Conservation (phyloP, 2,329 filamentous ascomycete species). For the Beauveria sp. region DNA sequence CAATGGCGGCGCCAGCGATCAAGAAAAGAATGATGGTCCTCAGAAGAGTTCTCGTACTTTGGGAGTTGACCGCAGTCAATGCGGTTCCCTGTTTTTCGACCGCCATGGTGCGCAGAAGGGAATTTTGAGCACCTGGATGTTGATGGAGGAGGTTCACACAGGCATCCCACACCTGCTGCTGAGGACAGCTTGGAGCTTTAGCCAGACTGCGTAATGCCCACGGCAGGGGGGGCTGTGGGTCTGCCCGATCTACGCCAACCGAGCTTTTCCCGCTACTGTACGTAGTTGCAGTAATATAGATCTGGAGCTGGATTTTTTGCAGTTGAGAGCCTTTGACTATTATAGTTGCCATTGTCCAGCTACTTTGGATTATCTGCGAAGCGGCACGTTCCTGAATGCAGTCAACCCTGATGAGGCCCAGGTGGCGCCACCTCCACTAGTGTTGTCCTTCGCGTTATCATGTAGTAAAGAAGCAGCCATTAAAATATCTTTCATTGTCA, state of each 20-base stretch:
- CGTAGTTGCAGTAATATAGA: neutral
- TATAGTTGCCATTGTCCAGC: neutral
- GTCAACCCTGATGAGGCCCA: neutral
- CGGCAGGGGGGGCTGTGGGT: slow-evolving; percentile 16
- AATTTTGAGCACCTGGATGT: slow-evolving; percentile 20
- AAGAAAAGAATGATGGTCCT: slow-evolving; percentile 83
- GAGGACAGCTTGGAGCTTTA: slow-evolving; percentile 41
- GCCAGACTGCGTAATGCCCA: slow-evolving; percentile 12
- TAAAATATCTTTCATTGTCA: neutral
- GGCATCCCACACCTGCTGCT: slow-evolving; percentile 13
- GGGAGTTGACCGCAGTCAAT: slow-evolving; percentile 64
- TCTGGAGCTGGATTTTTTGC: too few species aligned
- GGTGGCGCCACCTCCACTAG: neutral
- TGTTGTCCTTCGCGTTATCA: neutral
- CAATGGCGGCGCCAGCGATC: slow-evolving; percentile 85
- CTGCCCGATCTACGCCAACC: slow-evolving; percentile 12
- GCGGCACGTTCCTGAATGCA: neutral
- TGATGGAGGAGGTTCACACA: slow-evolving; percentile 22
- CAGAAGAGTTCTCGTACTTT: slow-evolving; percentile 77
- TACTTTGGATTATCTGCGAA: neutral
- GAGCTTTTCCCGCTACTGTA: slow-evolving; percentile 8
- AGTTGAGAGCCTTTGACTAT: neutral
- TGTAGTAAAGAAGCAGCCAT: neutral
- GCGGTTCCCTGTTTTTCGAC: slow-evolving; percentile 45
- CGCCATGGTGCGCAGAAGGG: slow-evolving; percentile 35